Evolutionary conservation across 2,329 filamentous ascomycete genomes (phyloP), one percentile per base, ranked within the genome.

Genomic region (Colletotrichum sansevieriae): DNA sequence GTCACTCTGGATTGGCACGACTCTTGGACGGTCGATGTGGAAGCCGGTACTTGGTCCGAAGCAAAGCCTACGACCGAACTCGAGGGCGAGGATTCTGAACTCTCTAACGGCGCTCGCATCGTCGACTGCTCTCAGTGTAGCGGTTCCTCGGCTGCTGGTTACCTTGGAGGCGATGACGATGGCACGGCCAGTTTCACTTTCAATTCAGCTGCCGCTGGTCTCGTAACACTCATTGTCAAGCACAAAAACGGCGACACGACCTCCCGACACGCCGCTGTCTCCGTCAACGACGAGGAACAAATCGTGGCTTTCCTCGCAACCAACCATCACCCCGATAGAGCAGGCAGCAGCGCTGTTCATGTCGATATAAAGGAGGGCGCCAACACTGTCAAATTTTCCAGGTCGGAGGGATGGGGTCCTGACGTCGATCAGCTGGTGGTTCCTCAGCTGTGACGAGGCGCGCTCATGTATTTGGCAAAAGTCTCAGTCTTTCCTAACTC

Each of bases 341-440:
- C 78, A 4, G 82, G 77, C 0, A 83, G 78, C 13, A 85, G 84
- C 62, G 78, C 81, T 1, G 71, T 89, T 67, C 81, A 86, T 68
- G 81, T 78, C 1, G 77, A 85, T 13, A 67, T 90, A 64, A 82
- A 82, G 63, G 76, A 77, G 15, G 87, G 86, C 3, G 72, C 68
- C 0, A 90, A 90, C 73, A 81, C 80, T 2, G 77, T 90, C 43
- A 79, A 79, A 1, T 80, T 89, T 61, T 80, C 80, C 62, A 80
- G 35, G 15, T 68, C 78, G 10, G 65, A 82, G 77, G 41, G 78
- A 52, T 83, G 79, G 78, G 85, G 81, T 0, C 84, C 86, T 1
- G 84, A 85, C 81, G 76, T 88, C 13, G 87, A 90, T 76, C 76
- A 83, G 7, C 63, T 89, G 51, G 80, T 88, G 75, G 84, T 88